phyloP scores from a whole-genome alignment of 2,329 filamentous ascomycete genomes.

The Xylaria sp. region DNA sequence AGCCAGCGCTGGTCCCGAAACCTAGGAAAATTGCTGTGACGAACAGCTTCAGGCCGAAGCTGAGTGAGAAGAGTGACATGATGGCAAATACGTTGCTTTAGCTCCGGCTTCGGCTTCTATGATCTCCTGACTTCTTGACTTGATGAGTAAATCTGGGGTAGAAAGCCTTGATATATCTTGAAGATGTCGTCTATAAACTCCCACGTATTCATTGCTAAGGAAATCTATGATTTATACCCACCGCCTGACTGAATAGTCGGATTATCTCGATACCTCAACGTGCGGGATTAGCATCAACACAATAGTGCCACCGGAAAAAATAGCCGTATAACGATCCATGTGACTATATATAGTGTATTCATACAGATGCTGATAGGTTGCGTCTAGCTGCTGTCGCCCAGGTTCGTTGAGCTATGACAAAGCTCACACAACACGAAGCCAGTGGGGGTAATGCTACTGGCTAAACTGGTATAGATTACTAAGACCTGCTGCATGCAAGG shows the following conservation, averaged over 20 bases:
- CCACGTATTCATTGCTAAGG: background rate
- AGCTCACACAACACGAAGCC: background rate
- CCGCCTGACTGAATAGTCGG: background rate
- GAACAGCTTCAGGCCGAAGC: slow-evolving; percentile 7
- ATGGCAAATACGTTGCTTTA: background rate
- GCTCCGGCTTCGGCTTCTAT: background rate
- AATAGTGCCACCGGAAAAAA: background rate
- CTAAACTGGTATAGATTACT: background rate
- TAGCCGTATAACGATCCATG: background rate
- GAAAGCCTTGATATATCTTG: background rate
- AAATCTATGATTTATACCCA: slow-evolving; percentile 14
- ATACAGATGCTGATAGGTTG: background rate
- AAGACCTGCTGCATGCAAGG: background rate
- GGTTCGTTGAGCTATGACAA: background rate
- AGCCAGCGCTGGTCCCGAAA: slow-evolving; percentile 1
- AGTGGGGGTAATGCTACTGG: slow-evolving; percentile 2
- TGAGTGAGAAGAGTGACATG: slow-evolving; percentile 4
- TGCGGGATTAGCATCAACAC: background rate
- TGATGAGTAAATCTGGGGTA: background rate
- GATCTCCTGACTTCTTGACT: background rate
- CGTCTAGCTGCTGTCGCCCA: background rate
- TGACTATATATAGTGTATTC: background rate
- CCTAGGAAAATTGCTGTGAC: slow-evolving; percentile 4
- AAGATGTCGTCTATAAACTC: background rate
- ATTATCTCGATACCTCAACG: background rate